Base-by-base conservation (phyloP, 345 rosid species). In the Firmiana major region DNA sequence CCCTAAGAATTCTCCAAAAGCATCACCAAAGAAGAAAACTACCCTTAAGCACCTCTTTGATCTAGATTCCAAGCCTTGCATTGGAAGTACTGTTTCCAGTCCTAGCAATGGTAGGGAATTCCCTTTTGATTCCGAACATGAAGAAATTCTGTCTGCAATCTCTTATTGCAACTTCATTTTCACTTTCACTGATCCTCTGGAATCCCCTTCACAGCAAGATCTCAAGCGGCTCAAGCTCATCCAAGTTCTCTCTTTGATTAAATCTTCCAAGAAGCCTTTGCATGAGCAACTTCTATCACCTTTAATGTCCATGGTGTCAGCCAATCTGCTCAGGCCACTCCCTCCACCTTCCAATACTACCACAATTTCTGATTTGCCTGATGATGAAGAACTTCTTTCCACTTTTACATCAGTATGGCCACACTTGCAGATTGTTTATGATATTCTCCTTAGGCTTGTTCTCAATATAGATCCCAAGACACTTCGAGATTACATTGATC, bases 241-340 rank as follows among this genome's bases (percentile, higher is more conserved):
- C 42, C 86, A 87, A 72, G 83, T 89, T 54, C 85, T 88, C 49
- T 75, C 83, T 34, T 42, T 76, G 43, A 26, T 89, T 9, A 87
- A 85, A 55, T 81, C 85, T 45, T 59, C 77, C 15, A 81, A 77
- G 59, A 85, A 62, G 73, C 78, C 84, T 0, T 28, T 82, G 58
- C 84, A 82, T 11, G 80, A 62, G 34, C 71, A 80, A 3, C 68
- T 84, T 59, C 21, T 87, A 5, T 57, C 81, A n/a, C 79, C 80
- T 58, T 83, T 91, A 7, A 69, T 87, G 17, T 80, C 83, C 13
- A 91, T 89, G 95, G 17, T 91, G n/a, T 83, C 88, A 0, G 75
- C 59, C 40, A 91, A 89, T 75, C 83, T 91, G 26, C 86, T 89
- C 88, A 78, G 88, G 49, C 89, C 91, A n/a, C 84, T 89, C 17